phyloP scores from a whole-genome alignment of 2,329 filamentous ascomycete genomes.

The Venturia aucupariae region DNA sequence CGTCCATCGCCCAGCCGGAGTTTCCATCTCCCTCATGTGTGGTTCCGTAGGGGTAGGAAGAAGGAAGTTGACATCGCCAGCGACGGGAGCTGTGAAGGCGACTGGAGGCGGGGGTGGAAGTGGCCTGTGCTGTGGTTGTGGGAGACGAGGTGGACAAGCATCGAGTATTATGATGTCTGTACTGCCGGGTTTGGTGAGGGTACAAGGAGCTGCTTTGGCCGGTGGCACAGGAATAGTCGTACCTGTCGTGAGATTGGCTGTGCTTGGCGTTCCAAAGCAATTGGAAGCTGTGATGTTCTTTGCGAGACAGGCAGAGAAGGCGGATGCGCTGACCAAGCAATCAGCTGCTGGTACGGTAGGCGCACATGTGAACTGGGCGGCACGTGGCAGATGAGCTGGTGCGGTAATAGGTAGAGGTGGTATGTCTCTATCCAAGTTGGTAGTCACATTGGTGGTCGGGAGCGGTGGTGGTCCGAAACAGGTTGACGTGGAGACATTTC shows the following conservation, averaged over 20 bases:
- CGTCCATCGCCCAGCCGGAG: not conserved
- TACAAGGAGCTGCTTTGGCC: not conserved
- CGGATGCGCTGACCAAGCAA: not conserved
- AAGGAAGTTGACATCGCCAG: not conserved
- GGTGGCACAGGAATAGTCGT: not conserved
- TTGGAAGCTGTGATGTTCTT: not conserved
- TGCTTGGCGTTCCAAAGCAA: not conserved
- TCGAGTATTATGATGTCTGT: not conserved
- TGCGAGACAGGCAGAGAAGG: not conserved
- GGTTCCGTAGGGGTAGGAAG: not conserved
- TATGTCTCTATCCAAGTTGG: too few relatives aligned
- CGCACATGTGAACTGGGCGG: not conserved
- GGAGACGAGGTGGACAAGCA: not conserved
- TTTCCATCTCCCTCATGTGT: not conserved
- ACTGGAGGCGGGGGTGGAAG: too few relatives aligned
- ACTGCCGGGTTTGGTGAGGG: not conserved
- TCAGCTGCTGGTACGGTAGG: not conserved
- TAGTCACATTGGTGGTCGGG: not conserved
- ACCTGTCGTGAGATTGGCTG: not conserved
- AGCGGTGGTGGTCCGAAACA: too few relatives aligned
- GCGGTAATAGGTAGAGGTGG: not conserved
- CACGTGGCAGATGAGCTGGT: not conserved
- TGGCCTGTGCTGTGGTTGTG: not conserved
- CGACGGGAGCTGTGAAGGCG: not conserved
- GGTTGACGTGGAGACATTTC: too few relatives aligned